These are phyloP conservation scores for Penicillium sp. DNA, from an alignment of 2,329 filamentous ascomycete species.

Conservation along the genomic window DNA sequence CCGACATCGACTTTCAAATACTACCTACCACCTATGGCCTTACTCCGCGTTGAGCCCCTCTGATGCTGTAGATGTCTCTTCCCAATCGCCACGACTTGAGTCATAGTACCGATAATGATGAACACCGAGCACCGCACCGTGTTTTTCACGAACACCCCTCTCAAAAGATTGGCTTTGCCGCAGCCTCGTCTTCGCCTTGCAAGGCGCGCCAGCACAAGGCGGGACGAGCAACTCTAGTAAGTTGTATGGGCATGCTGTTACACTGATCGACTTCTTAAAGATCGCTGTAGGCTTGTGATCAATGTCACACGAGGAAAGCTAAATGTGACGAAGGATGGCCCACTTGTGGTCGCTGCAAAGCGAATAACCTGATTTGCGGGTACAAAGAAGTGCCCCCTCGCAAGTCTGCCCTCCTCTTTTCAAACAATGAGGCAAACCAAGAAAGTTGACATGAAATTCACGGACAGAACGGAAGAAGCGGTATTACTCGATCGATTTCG, in stretches of 20 bases:
- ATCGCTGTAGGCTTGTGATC: slow-evolving; percentile 79
- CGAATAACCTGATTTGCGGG: slow-evolving; percentile 78
- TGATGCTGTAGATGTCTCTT: no score
- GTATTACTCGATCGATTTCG: slow-evolving; percentile 37
- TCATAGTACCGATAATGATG: no score
- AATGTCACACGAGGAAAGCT: slow-evolving; percentile 80
- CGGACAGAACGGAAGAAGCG: slow-evolving; percentile 39
- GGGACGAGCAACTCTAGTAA: slow-evolving; percentile 42
- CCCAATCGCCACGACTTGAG: no score
- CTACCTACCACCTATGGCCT: no score
- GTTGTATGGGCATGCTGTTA: background rate
- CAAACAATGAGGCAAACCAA: background rate
- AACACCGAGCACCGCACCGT: no score
- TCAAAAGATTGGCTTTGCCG: no score
- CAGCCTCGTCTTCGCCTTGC: slow-evolving; percentile 29
- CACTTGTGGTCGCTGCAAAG: slow-evolving; percentile 79
- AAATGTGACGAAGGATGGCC: slow-evolving; percentile 88
- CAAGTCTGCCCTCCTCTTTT: slow-evolving; percentile 64
- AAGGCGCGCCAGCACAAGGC: slow-evolving; percentile 39
- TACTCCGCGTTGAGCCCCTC: no score
- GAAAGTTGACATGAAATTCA: background rate
- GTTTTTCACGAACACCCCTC: no score
- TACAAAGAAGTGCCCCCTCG: slow-evolving; percentile 90
- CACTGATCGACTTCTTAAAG: background rate
- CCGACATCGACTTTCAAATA: no score